Base-by-base conservation (phyloP, 768 basidiomycete genomes). In the Paxillus ammoniavirescens region DNA sequence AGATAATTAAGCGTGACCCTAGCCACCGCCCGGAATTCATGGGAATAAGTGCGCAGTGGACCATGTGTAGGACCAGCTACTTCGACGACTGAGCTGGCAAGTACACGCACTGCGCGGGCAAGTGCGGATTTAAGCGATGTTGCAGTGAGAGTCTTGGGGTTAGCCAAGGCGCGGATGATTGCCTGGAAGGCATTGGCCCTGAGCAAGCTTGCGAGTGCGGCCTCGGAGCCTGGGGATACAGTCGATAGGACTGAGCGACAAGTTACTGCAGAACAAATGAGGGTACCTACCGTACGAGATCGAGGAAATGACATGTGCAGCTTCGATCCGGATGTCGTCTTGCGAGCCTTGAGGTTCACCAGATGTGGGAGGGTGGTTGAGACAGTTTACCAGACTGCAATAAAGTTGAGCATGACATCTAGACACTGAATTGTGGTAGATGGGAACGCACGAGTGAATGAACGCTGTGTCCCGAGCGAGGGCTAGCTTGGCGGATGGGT, bases 231-330 rank as follows among this genome's bases (percentile, higher is more conserved):
- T 85, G 50, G 12, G 42, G 17, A 44, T 35, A 31, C n/a, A 15
- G 26, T 33, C 33, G 33, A 12, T 10, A 15, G 31, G 18, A n/a
- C 30, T 49, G 31, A 55, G 49, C 4, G 30, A 18, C 30, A 15
- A 30, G 15, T 12, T 2, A 17, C 26, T n/a, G 26, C 28, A 8
- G 38, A 45, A 47, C 38, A 42, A 47, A 12, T 4, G 26, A 36
- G 30, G n/a, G 2, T 18, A 31, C 49, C 8, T 18, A 83, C 87
- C 88, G 56, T 88, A 86, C 0, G 88, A 79, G 12, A 92, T 73
- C 0, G 90, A 91, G 0, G 87, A 79, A 14, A 91, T 74, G 36
- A 91, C 77, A 59, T 90, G 86, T 0, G 89, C 86, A 0, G 90
- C 86, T 62, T 91, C 89, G 45, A 83, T 77, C 9, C 86, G 78